phyloP scores from a whole-genome alignment of 352 stramenopile genomes.

The Hyaloperonospora arabidopsidis region DNA sequence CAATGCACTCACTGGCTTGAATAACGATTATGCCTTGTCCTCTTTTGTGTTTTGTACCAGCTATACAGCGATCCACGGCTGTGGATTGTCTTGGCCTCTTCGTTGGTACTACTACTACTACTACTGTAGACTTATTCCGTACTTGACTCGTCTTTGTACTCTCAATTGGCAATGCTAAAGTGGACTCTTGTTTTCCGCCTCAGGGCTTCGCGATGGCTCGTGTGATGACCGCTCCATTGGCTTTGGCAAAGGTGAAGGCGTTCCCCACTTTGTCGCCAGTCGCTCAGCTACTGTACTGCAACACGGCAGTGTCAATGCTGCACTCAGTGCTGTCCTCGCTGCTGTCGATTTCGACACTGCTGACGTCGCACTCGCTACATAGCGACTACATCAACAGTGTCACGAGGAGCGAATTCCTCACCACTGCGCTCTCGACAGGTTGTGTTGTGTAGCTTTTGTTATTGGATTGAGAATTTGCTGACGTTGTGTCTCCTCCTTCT shows the following conservation, averaged over 20 bases:
- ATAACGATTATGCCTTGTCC: constrained; percentile 8
- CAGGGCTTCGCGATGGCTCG: constrained; percentile 44
- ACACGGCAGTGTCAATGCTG: constrained; percentile 67
- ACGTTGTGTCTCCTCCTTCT: constrained; percentile 3
- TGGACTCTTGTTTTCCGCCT: not conserved
- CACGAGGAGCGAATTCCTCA: constrained; percentile 35
- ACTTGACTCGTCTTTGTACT: no score
- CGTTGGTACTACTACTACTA: constrained; percentile 37
- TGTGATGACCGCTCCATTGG: constrained; percentile 33
- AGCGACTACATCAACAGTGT: constrained; percentile 36
- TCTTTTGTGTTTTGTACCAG: constrained; percentile 23
- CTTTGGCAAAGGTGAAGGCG: constrained; percentile 34
- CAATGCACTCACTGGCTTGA: not conserved
- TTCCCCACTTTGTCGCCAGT: constrained; percentile 39
- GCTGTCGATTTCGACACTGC: constrained; percentile 42
- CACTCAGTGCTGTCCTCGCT: constrained; percentile 57
- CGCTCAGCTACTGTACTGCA: constrained; percentile 53
- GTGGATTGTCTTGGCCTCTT: constrained; percentile 60
- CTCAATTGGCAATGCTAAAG: not conserved
- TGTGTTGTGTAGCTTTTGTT: not conserved
- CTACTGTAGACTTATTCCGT: no score
- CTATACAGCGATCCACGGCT: constrained; percentile 49
- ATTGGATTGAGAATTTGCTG: not conserved
- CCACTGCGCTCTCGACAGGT: constrained; percentile 63
- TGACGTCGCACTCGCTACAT: constrained; percentile 43